phyloP scores from a whole-genome alignment of 768 basidiomycete species.

The Chalciporus pseudorubinellus region DNA sequence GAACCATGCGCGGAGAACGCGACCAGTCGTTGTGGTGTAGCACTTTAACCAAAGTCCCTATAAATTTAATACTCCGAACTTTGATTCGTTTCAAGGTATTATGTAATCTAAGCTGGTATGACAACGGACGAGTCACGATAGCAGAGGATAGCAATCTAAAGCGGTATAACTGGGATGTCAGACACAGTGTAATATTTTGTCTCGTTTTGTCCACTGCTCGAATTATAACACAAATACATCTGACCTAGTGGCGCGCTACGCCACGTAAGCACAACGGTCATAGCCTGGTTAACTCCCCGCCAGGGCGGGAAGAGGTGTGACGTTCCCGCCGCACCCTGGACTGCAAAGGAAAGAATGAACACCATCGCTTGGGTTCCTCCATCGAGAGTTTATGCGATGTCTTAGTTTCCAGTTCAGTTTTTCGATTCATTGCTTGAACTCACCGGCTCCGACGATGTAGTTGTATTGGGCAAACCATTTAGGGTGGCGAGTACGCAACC shows the following conservation, averaged over 20 bases:
- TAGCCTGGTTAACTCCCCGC: constrained; percentile 57
- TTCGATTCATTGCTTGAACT: constrained; percentile 1
- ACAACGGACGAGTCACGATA: no score
- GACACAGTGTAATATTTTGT: no score
- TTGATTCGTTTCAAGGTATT: no score
- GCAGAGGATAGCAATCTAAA: no score
- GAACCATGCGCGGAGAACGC: no score
- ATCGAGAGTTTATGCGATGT: constrained; percentile 29
- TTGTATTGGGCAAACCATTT: constrained; percentile 69
- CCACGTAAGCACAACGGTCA: constrained; percentile 25
- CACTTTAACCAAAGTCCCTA: no score
- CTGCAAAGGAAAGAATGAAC: constrained; percentile 49
- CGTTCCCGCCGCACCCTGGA: constrained; percentile 50
- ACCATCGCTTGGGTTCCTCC: constrained; percentile 52
- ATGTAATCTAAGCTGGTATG: no score
- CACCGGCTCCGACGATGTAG: constrained; percentile 61
- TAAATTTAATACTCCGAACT: no score
- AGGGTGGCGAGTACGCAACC: constrained; percentile 55
- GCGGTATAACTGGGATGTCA: no score
- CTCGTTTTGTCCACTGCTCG: no score
- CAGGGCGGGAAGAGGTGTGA: constrained; percentile 51
- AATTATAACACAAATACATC: no score
- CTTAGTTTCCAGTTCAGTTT: neutral
- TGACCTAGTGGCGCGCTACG: constrained; percentile 4
- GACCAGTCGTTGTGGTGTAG: no score